These are phyloP conservation scores for Fragilariopsis cylindrus DNA, from an alignment of 108 stramenopile genomes.

Conservation along the genomic window DNA sequence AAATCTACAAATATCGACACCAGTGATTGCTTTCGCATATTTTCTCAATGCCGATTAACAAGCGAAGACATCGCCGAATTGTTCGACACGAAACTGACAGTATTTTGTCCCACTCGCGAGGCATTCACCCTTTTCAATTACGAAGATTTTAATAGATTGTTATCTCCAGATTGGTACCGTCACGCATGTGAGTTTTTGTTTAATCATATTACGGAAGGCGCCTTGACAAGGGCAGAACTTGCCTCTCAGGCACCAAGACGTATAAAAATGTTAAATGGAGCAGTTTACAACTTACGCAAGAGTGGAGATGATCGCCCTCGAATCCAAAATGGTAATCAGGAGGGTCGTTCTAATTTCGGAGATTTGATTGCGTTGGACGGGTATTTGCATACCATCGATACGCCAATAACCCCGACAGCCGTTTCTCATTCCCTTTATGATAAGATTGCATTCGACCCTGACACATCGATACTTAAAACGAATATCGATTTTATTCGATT, in stretches of 20 bases:
- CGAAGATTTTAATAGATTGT: conserved; percentile 35
- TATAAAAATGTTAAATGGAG: conserved; percentile 41
- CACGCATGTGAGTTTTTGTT: conserved; percentile 39
- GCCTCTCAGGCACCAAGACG: conserved; percentile 19
- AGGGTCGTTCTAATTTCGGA: conserved; percentile 35
- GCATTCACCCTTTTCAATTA: conserved; percentile 41
- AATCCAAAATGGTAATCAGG: conserved; percentile 29
- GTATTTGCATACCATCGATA: conserved; percentile 39
- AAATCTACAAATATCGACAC: conserved; percentile 31
- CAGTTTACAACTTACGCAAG: conserved; percentile 25
- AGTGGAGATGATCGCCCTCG: conserved; percentile 28
- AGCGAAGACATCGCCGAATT: conserved; percentile 19
- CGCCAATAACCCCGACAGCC: conserved; percentile 27
- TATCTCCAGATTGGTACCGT: conserved; percentile 36
- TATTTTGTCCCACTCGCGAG: conserved; percentile 36
- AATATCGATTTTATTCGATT: conserved; percentile 40
- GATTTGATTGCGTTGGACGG: conserved; percentile 42
- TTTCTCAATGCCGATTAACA: conserved; percentile 13
- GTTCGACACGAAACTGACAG: conserved; percentile 27
- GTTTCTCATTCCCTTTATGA: conserved; percentile 38
- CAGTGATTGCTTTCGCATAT: conserved; percentile 29
- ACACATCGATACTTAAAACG: conserved; percentile 18
- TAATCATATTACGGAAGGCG: conserved; percentile 27
- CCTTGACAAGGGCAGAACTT: conserved; percentile 24
- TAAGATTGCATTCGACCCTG: conserved; percentile 12